Conservation (phyloP, 208 protist genomes). For the Crithidia fasciculata region DNA sequence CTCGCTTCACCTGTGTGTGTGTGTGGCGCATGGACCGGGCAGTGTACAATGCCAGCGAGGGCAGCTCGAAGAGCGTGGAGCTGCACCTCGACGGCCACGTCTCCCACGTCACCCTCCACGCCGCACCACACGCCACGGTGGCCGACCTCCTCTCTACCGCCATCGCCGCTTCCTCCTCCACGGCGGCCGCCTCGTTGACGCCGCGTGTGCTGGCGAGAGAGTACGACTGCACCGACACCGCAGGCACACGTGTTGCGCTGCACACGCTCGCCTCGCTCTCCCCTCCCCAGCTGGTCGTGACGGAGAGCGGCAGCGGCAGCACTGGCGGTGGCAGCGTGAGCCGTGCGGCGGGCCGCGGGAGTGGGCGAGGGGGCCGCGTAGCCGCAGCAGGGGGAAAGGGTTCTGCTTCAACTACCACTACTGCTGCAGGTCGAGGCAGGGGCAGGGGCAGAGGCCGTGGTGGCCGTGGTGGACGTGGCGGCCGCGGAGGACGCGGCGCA, state of each 20-base stretch:
- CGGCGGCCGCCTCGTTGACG: slow-evolving; percentile 2
- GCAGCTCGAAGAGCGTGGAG: slow-evolving; percentile 31
- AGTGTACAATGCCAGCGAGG: slow-evolving; percentile 6
- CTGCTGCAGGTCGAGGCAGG: not conserved
- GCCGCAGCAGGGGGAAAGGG: too few relatives aligned
- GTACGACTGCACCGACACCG: slow-evolving; percentile 25
- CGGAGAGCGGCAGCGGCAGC: slow-evolving; percentile 3
- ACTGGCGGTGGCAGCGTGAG: not conserved
- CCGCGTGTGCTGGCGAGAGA: slow-evolving; percentile 12
- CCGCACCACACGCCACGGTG: slow-evolving; percentile 32
- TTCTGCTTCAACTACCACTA: too few relatives aligned
- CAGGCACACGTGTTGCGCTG: slow-evolving; percentile 14
- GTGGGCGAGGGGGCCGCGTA: not conserved
- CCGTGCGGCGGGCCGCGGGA: not conserved
- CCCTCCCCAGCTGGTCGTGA: slow-evolving; percentile 16
- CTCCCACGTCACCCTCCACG: slow-evolving; percentile 30
- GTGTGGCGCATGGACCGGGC: not conserved
- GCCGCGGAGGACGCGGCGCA: not conserved
- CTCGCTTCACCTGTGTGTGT: not conserved
- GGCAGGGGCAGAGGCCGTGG: not conserved
- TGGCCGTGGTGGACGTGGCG: slow-evolving; percentile 16
- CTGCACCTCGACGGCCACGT: slow-evolving; percentile 30
- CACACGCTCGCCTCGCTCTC: slow-evolving; percentile 7
- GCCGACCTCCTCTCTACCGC: slow-evolving; percentile 33
- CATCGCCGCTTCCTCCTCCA: slow-evolving; percentile 13